Evolutionary conservation across 2,329 filamentous ascomycete species (phyloP).

Genomic region (Fusarium robinianum): DNA sequence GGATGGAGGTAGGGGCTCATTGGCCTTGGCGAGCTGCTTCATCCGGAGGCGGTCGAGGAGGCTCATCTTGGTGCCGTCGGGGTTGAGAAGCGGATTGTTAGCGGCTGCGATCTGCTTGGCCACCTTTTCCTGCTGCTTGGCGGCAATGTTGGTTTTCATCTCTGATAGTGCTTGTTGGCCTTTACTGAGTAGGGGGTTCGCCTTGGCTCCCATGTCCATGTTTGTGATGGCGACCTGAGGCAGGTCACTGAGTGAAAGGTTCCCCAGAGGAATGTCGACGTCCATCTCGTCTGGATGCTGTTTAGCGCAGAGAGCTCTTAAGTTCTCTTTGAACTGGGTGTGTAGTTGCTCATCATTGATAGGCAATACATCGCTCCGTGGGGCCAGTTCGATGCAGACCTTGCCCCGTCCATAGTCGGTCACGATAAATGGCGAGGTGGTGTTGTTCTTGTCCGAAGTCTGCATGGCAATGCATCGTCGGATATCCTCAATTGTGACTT

Average conservation of each 20-base stretch:
- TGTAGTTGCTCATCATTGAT: constrained; percentile 59
- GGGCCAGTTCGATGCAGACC: constrained; percentile 62
- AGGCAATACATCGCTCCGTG: constrained; percentile 42
- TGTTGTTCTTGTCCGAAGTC: constrained; percentile 40
- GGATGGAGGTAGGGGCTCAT: constrained; percentile 62
- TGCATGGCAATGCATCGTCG: constrained; percentile 69
- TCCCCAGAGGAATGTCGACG: constrained; percentile 35
- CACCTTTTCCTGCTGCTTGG: constrained; percentile 55
- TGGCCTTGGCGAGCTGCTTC: constrained; percentile 65
- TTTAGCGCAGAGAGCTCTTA: constrained; percentile 52
- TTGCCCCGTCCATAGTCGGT: constrained; percentile 58
- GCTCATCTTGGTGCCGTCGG: constrained; percentile 60
- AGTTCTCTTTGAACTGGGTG: constrained; percentile 56
- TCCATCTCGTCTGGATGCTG: constrained; percentile 32
- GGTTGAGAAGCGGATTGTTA: constrained; percentile 43
- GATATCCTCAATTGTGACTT: constrained; percentile 67
- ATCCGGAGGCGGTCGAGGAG: constrained; percentile 76
- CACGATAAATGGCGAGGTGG: constrained; percentile 48
- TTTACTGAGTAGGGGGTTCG: constrained; percentile 63
- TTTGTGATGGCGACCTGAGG: constrained; percentile 44
- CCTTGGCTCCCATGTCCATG: constrained; percentile 44
- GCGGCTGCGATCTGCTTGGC: constrained; percentile 42
- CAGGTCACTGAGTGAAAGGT: constrained; percentile 56
- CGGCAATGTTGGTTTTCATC: constrained; percentile 64
- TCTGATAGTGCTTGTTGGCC: constrained; percentile 72